These are phyloP conservation scores for Phytophthora kernoviae DNA, from an alignment of 352 stramenopile species.

Conservation along the genomic window DNA sequence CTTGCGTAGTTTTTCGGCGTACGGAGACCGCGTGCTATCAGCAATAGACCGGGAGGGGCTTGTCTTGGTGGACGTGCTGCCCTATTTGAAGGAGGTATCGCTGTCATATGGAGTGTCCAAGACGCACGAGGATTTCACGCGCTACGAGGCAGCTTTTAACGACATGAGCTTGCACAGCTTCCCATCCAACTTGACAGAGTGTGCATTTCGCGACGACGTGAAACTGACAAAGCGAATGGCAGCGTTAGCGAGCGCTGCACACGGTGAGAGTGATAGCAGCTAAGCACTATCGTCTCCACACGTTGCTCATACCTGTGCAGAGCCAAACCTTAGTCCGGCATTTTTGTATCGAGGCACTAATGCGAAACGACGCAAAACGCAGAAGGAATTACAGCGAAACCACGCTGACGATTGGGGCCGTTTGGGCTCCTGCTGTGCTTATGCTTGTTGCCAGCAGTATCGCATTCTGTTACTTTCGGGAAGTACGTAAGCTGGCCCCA, in stretches of 20 bases:
- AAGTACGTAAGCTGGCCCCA: conserved; percentile 15
- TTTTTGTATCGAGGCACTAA: background rate
- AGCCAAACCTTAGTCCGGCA: no score
- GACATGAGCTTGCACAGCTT: conserved; percentile 51
- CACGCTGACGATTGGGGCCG: background rate
- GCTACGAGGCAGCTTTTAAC: conserved; percentile 83
- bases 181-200: conserved; percentile 9
- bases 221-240: conserved; percentile 25
- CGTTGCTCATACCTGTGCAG: background rate
- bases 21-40: conserved; percentile 69
- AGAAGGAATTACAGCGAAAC: conserved; percentile 30
- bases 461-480: conserved; percentile 13
- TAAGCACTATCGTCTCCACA: background rate
- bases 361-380: conserved; percentile 39
- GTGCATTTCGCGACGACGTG: conserved; percentile 15
- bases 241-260: conserved; percentile 8
- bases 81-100: conserved; percentile 51
- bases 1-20: conserved; percentile 67
- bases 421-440: no score
- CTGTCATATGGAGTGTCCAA: conserved; percentile 49
- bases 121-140: conserved; percentile 54
- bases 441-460: background rate
- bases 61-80: conserved; percentile 53
- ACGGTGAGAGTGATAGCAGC: background rate
- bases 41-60: conserved; percentile 43